Conservation (phyloP, 192 early-diverging fungal species). For the Backusella psychrophila region DNA sequence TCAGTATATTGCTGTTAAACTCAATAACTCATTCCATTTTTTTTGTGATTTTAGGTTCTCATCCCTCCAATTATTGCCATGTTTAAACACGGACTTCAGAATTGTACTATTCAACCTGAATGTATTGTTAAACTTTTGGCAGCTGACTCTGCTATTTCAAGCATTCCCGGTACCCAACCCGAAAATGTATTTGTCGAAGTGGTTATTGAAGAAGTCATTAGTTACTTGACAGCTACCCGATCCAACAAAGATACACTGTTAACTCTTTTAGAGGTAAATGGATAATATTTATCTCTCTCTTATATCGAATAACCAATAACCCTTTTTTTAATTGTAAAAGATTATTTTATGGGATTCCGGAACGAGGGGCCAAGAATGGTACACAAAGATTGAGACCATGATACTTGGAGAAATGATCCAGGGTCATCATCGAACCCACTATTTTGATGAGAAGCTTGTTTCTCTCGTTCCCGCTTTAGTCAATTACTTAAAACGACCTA, state of each 20-base stretch:
- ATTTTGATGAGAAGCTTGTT: constrained; percentile 34
- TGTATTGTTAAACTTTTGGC: constrained; percentile 43
- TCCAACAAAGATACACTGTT: constrained; percentile 39
- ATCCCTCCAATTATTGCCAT: constrained; percentile 40
- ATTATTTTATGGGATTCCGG: constrained; percentile 39
- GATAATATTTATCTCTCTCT: not conserved
- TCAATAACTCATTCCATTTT: not conserved
- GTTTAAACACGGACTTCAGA: constrained; percentile 43
- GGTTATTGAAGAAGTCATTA: constrained; percentile 40
- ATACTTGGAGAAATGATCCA: constrained; percentile 17
- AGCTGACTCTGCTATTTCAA: constrained; percentile 38
- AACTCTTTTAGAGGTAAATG: constrained; percentile 37
- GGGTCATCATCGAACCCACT: constrained; percentile 19
- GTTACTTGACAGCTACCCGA: not conserved
- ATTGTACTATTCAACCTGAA: constrained; percentile 39
- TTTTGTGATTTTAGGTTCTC: constrained; percentile 23
- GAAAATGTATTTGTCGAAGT: constrained; percentile 46
- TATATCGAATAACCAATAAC: not conserved
- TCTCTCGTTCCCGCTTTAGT: constrained; percentile 29
- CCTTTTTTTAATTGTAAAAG: constrained; percentile 13
- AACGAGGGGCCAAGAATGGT: constrained; percentile 23
- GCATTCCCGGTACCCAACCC: constrained; percentile 30
- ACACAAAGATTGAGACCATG: constrained; percentile 33
- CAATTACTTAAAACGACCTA: constrained; percentile 31
- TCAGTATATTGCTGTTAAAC: not conserved